phyloP scores from a whole-genome alignment of 352 stramenopile species.

The Phytophthora fragariaefolia region DNA sequence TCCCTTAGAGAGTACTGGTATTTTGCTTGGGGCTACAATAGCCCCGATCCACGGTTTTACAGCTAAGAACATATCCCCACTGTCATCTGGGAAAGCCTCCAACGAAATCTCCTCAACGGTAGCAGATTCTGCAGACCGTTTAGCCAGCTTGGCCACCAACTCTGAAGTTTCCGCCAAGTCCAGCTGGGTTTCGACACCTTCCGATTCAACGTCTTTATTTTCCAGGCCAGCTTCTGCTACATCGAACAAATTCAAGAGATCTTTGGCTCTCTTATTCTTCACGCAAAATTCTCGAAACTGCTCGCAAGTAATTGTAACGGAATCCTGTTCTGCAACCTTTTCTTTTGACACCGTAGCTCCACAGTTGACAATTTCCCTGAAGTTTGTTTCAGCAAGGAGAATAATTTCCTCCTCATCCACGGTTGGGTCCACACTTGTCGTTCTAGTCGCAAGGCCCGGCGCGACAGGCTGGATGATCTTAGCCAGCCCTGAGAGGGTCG shows the following conservation, averaged over 20 bases:
- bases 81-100: slow-evolving; percentile 27
- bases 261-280: slow-evolving; percentile 62
- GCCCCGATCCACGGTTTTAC: slow-evolving; percentile 89
- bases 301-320: slow-evolving; percentile 68
- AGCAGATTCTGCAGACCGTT: slow-evolving; percentile 17
- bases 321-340: slow-evolving; percentile 24
- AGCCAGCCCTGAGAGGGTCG: slow-evolving; percentile 67
- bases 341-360: slow-evolving; percentile 28
- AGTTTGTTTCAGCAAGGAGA: slow-evolving; percentile 62
- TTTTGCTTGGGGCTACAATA: slow-evolving; percentile 74
- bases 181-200: slow-evolving; percentile 8
- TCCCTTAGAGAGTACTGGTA: slow-evolving; percentile 52
- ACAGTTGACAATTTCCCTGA: slow-evolving; percentile 71
- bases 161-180: slow-evolving; percentile 12
- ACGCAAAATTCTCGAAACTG: slow-evolving; percentile 81
- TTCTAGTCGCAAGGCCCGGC: not conserved
- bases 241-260: slow-evolving; percentile 76
- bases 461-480: slow-evolving; percentile 64
- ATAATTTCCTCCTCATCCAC: slow-evolving; percentile 77
- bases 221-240: slow-evolving; percentile 35
- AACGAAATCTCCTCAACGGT: not conserved
- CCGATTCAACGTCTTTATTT: slow-evolving; percentile 2
- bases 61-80: slow-evolving; percentile 82
- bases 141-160: slow-evolving; percentile 32
- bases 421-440: slow-evolving; percentile 1